These are phyloP conservation scores for Angomonas ambiguus DNA, from an alignment of 208 protist genomes.

Conservation along the genomic window DNA sequence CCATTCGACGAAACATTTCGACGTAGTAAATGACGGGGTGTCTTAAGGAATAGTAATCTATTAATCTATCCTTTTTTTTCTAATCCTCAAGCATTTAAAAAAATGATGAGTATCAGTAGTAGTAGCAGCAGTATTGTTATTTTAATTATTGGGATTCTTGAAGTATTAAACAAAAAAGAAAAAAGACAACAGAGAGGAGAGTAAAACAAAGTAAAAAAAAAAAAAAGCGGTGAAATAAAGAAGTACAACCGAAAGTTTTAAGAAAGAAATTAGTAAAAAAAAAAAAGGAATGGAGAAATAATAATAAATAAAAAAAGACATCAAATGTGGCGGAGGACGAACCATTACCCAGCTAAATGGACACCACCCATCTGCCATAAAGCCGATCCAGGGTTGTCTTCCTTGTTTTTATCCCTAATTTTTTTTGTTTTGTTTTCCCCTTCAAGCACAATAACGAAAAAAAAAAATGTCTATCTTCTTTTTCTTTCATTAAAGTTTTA, in stretches of 20 bases:
- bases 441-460: too few relatives aligned
- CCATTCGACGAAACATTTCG: too few relatives aligned
- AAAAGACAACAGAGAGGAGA: background rate
- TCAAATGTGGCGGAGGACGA: too few relatives aligned
- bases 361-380: too few relatives aligned
- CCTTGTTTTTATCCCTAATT: slow-evolving; percentile 4
- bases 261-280: slow-evolving; percentile 4
- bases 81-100: too few relatives aligned
- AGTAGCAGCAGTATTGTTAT: background rate
- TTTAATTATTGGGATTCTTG: background rate
- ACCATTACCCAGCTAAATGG: too few relatives aligned
- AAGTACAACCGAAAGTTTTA: slow-evolving; percentile 1
- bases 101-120: too few relatives aligned
- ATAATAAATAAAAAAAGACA: background rate
- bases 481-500: slow-evolving; percentile 7
- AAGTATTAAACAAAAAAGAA: background rate
- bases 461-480: background rate
- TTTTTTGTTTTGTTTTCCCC: too few relatives aligned
- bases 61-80: too few relatives aligned
- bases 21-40: too few relatives aligned
- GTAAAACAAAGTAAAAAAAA: background rate
- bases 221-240: background rate
- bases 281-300: background rate
- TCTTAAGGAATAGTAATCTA: too few relatives aligned
- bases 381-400: background rate